A percentile compares a stretch with the other conserved stretches of the same genome.
Evolutionary conservation across 257 asterid species (phyloP).

Genomic region (Handroanthus guayacan): DNA sequence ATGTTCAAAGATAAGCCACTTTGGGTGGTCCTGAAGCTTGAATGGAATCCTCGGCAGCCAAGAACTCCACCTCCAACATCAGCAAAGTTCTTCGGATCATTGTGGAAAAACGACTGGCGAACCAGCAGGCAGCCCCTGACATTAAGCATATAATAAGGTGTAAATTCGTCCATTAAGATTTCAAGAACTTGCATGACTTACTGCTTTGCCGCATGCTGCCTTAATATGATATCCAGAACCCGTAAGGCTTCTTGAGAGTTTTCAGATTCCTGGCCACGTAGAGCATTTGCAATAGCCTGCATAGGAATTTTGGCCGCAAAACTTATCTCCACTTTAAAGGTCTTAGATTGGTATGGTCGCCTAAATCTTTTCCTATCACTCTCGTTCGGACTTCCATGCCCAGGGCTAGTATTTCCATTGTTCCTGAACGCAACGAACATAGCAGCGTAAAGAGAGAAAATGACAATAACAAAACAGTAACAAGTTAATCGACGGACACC

Average conservation of each 20-base stretch:
- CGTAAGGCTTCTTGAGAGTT: slow-evolving; percentile 82
- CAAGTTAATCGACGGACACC: not conserved
- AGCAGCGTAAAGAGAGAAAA: slow-evolving; percentile 1
- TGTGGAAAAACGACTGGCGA: slow-evolving; percentile 84
- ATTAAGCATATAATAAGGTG: slow-evolving; percentile 23
- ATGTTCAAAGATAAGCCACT: slow-evolving; percentile 87
- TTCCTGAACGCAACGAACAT: slow-evolving; percentile 55
- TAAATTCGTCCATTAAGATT: slow-evolving; percentile 7
- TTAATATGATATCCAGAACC: slow-evolving; percentile 84
- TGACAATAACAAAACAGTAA: not conserved
- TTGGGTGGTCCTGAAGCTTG: slow-evolving; percentile 87
- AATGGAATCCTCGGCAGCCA: slow-evolving; percentile 91
- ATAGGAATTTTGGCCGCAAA: slow-evolving; percentile 88
- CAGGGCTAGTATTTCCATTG: slow-evolving; percentile 76
- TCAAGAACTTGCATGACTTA: slow-evolving; percentile 48
- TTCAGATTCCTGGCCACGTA: slow-evolving; percentile 90
- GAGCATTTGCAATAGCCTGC: slow-evolving; percentile 85
- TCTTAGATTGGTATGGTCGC: slow-evolving; percentile 75
- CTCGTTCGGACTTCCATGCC: slow-evolving; percentile 61
- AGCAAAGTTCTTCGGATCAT: slow-evolving; percentile 68
- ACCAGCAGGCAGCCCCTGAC: slow-evolving; percentile 88
- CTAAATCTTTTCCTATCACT: slow-evolving; percentile 68
- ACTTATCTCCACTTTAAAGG: slow-evolving; percentile 84
- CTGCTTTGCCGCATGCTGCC: slow-evolving; percentile 99
- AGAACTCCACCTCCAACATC: slow-evolving; percentile 94